phyloP scores from a whole-genome alignment of 2,329 filamentous ascomycete species.

The Fusarium lyarnte region DNA sequence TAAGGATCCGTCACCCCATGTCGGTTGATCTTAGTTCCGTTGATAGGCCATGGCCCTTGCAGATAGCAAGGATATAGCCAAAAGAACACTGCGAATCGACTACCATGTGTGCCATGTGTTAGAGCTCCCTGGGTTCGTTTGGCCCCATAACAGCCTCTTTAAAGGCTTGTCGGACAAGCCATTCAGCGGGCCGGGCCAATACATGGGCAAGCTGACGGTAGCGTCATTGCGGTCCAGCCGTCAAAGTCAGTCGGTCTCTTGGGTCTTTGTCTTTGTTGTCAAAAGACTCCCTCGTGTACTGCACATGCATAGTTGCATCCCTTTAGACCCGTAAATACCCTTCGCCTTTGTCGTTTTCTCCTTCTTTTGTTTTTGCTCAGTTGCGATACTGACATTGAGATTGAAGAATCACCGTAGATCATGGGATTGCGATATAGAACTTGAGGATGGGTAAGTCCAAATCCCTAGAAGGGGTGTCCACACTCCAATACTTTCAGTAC shows the following conservation, averaged over 20 bases:
- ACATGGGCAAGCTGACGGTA: constrained; percentile 31
- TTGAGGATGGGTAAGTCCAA: constrained; percentile 50
- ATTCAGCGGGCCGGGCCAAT: constrained; percentile 32
- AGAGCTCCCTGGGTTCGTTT: constrained; percentile 25
- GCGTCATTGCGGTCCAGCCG: constrained; percentile 36
- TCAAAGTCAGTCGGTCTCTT: constrained; percentile 23
- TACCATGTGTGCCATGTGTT: constrained; percentile 33
- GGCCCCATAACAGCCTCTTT: constrained; percentile 24
- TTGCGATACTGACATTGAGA: constrained; percentile 24
- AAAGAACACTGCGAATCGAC: constrained; percentile 31
- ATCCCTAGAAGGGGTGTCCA: constrained; percentile 29
- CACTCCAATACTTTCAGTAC: constrained; percentile 16
- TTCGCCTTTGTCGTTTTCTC: constrained; percentile 9
- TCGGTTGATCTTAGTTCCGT: constrained; percentile 25
- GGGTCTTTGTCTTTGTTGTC: constrained; percentile 29
- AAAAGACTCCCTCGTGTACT: constrained; percentile 34
- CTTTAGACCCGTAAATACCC: constrained; percentile 26
- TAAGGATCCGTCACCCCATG: constrained; percentile 34
- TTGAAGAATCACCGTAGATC: constrained; percentile 38
- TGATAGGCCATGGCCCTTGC: constrained; percentile 45
- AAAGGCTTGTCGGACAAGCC: constrained; percentile 21
- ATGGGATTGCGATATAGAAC: constrained; percentile 46
- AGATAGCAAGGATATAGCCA: constrained; percentile 40
- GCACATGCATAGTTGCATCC: constrained; percentile 27
- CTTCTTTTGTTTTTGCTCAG: constrained; percentile 16